A percentile compares a stretch with the other conserved stretches of the same genome.
These are phyloP conservation scores for Xylaria bambusicola DNA, from an alignment of 495 filamentous ascomycete genomes.

Conservation along the genomic window DNA sequence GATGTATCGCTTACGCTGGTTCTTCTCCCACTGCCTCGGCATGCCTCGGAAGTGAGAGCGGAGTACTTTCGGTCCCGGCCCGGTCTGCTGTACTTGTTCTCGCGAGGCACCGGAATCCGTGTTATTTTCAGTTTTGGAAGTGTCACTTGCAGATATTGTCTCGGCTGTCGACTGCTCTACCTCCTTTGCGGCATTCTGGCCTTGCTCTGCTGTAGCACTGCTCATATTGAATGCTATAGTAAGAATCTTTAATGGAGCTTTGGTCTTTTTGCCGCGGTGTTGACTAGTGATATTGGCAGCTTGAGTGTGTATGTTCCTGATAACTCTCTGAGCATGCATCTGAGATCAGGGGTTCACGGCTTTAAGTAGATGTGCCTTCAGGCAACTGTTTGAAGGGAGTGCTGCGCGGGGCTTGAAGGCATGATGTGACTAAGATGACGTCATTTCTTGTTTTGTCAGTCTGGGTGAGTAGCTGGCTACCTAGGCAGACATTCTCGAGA, in stretches of 20 bases:
- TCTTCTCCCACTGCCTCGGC: conserved; percentile 38
- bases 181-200: conserved; percentile 13
- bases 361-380: not conserved
- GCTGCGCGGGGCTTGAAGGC: not conserved
- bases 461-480: too few species aligned
- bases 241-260: not conserved
- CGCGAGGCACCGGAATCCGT: not conserved
- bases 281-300: not conserved
- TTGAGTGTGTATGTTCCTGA: too few species aligned
- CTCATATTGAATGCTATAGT: not conserved
- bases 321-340: not conserved
- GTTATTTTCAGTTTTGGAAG: not conserved
- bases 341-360: not conserved
- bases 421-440: conserved; percentile 17
- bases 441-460: too few species aligned
- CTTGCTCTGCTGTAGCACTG: not conserved
- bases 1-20: conserved; percentile 22
- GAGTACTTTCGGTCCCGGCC: conserved; percentile 11
- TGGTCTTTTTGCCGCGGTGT: not conserved
- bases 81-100: conserved; percentile 6
- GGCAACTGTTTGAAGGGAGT: not conserved
- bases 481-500: too few species aligned
- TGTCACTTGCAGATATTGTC: not conserved
- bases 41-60: conserved; percentile 31
- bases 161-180: not conserved